Evolutionary conservation across 768 basidiomycete species (phyloP), one percentile per base, ranked within the genome.

Genomic region (Pleurotus tuoliensis): DNA sequence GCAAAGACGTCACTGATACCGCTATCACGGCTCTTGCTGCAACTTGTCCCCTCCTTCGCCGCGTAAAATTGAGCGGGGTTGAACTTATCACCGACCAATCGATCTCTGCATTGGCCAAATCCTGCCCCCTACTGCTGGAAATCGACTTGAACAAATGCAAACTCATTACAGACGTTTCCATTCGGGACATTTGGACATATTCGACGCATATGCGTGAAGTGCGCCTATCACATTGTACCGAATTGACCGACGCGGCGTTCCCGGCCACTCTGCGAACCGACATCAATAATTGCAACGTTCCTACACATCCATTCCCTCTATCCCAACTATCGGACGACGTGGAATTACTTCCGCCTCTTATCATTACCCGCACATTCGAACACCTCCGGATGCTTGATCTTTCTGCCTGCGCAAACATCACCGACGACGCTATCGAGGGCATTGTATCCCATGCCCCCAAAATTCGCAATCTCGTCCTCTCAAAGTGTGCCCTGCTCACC

Each of bases 381-480:
- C 88, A 94, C 64, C 78, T 99, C 45, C 86, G 97, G 40, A 89
- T 94, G 82, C 80, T 98, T 45, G 97, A 99, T 72, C 74, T 99
- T 38, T 97, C 97, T 1, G 87, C 86, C 1, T 96, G 94, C 66
- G 72, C 82, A 0, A 80, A 79, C 39, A 73, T 98, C 58, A 92
- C 90, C 25, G 95, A 98, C 67, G 79, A 82, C 51, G 89, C 91
- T 6, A 75, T 97, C 43, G 90, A 89, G 55, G 90, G 92, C 57
- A 86, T 97, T 63, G 79, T 94, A 60, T 76, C 80, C 13, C 86
- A 87, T 65, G 88, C 90, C 38, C 87, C 90, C 11, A 89, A 87
- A 68, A 87, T 97, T 60, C 83, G 94, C 58, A 92, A 87, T 62
- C 76, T 97, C 39, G 90, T 93, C 44, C 71, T 97, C 46, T 91